Base-by-base conservation (phyloP, 164 flowering plant species). In the Saururus chinensis region DNA sequence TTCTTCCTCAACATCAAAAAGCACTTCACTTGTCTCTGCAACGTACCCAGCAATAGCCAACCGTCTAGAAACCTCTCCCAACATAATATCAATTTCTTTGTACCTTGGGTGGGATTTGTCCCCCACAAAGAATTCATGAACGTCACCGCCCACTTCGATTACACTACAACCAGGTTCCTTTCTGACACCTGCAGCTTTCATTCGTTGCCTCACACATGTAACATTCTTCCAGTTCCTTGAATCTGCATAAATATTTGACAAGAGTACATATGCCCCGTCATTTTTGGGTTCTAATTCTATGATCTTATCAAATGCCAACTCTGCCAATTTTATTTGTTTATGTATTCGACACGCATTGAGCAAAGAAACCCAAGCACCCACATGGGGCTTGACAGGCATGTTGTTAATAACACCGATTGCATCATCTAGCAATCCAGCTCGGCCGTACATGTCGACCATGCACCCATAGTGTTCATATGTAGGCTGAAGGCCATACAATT, bases 141-240 rank as follows among this genome's bases (percentile, higher is more conserved):
- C 77, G 62, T 74, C 75, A 19, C 83, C 81, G 60, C 62, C 71
- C n/a, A 73, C 76, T 65, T 78, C 84, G 23, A 78, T 73, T n/a
- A 74, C 75, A 62, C 84, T 84, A 60, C 85, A 81, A n/a, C 84
- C 86, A n/a, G 84, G 83, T n/a, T 63, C 72, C 60, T 80, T 80
- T 17, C 59, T 75, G 42, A 80, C 81, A 10, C 80, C 81, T 51
- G 45, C 72, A 54, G 57, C 63, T 65, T 70, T 76, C 88, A 81
- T 81, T 9, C 41, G n/a, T 19, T 74, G 60, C 65, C 84, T 69
- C 24, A 79, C 74, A 61, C 68, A 40, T 41, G 61, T 63, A 9
- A 75, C 88, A 23, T 63, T 57, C 35, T 74, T 79, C 88, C 85
- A 81, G 4, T 74, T 66, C 53, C 64, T 63, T 1, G 73, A 61